Percentiles rank a stretch among this genome's conserved stretches.
These are phyloP conservation scores for Remersonia thermophila DNA, from an alignment of 2,329 filamentous ascomycete species.

Conservation along the genomic window DNA sequence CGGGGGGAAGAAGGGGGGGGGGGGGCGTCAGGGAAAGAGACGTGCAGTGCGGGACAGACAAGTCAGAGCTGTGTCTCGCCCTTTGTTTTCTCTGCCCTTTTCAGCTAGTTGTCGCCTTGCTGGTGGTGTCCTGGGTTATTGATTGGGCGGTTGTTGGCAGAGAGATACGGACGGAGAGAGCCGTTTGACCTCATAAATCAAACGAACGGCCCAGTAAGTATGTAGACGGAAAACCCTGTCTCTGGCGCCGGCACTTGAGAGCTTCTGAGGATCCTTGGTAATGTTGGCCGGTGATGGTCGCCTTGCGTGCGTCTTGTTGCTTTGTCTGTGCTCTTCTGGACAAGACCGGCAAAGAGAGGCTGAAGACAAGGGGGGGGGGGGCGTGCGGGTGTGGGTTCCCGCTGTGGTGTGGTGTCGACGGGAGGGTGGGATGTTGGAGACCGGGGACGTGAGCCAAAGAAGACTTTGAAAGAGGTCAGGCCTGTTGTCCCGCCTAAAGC, in stretches of 20 bases:
- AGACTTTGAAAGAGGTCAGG: no score
- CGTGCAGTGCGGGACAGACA: conserved; percentile 6
- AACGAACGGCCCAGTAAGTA: no score
- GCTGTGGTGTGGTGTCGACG: background rate
- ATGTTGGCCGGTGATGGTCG: no score
- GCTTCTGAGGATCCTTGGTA: conserved; percentile 8
- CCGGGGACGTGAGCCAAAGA: no score
- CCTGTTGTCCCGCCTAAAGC: conserved; percentile 10
- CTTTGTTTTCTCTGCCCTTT: conserved; percentile 3
- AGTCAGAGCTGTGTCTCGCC: conserved; percentile 4
- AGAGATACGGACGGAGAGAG: no score
- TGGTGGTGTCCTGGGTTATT: no score
- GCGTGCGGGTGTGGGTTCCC: conserved; percentile 1
- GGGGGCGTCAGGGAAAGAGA: conserved; percentile 3
- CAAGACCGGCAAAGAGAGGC: background rate
- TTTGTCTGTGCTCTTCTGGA: conserved; percentile 3
- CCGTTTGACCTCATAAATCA: no score
- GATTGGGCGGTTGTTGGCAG: no score
- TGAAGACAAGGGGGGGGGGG: no score
- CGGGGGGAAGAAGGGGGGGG: no score
- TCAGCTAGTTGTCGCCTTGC: no score
- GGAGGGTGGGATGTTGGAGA: conserved; percentile 8
- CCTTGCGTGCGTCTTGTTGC: conserved; percentile 12
- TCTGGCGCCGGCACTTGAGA: conserved; percentile 5
- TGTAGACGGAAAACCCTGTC: background rate